A percentile compares a stretch with the other conserved stretches of the same genome.
Evolutionary conservation across 306 rosid genomes (phyloP).

Genomic region (Casuarina equisetifolia): DNA sequence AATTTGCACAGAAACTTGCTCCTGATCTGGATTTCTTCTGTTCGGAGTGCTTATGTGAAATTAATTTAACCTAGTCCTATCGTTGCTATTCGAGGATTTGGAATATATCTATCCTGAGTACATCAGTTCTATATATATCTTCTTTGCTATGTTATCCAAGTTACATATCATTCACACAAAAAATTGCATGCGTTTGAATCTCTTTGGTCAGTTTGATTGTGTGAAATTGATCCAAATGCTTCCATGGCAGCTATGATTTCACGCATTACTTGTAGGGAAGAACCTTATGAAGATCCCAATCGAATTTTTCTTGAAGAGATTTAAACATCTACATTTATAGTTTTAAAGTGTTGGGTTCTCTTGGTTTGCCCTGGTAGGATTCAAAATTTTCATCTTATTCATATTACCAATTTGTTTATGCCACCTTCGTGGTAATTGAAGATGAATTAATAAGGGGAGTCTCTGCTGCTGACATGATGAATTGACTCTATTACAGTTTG

Average conservation of each 20-base stretch:
- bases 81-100: too few relatives aligned
- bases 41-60: too few relatives aligned
- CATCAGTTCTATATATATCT: too few relatives aligned
- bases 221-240: not conserved
- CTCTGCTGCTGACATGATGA: not conserved
- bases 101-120: too few relatives aligned
- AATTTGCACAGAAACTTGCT: too few relatives aligned
- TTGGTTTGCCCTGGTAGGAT: not conserved
- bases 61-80: too few relatives aligned
- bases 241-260: not conserved
- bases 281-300: constrained; percentile 1
- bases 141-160: too few relatives aligned
- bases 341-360: not conserved
- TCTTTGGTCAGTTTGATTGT: not conserved
- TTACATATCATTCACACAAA: too few relatives aligned
- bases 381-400: not conserved
- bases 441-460: not conserved
- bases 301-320: not conserved
- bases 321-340: not conserved
- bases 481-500: not conserved
- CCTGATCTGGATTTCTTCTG: too few relatives aligned
- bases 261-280: not conserved
- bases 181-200: not conserved
- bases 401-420: not conserved
- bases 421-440: not conserved